Conservation (phyloP, 768 basidiomycete species). For the Lactifluus echinatus region DNA sequence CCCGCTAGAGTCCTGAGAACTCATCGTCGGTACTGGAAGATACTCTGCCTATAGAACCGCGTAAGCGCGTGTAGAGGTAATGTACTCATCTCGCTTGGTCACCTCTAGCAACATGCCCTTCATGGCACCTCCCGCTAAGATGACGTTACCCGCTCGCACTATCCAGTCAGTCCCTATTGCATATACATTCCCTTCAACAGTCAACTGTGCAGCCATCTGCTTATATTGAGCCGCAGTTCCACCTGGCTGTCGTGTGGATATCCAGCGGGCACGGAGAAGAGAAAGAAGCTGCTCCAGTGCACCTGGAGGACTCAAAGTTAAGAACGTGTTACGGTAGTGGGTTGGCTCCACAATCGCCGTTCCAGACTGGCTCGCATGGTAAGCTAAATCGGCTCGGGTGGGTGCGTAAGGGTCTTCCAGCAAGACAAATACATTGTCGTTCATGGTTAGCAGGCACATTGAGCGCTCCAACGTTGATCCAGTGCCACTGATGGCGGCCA, state of each 20-base stretch:
- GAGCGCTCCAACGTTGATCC: slow-evolving; percentile 51
- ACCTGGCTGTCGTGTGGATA: slow-evolving; percentile 39
- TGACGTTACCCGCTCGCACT: slow-evolving; percentile 71
- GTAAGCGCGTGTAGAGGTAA: neutral
- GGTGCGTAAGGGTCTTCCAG: slow-evolving; percentile 72
- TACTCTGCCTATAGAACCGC: slow-evolving; percentile 57
- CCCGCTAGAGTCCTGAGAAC: slow-evolving; percentile 53
- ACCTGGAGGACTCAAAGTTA: slow-evolving; percentile 65
- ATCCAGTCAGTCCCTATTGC: slow-evolving; percentile 76
- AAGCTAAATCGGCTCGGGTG: slow-evolving; percentile 51
- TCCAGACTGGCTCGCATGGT: slow-evolving; percentile 26
- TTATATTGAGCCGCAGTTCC: slow-evolving; percentile 37
- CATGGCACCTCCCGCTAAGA: slow-evolving; percentile 61
- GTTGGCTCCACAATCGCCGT: slow-evolving; percentile 27
- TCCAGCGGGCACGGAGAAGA: slow-evolving; percentile 71
- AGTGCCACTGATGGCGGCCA: slow-evolving; percentile 45
- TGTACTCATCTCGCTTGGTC: slow-evolving; percentile 13
- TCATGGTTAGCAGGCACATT: slow-evolving; percentile 72
- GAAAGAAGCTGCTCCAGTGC: slow-evolving; percentile 66
- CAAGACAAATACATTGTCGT: slow-evolving; percentile 70
- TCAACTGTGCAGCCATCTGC: slow-evolving; percentile 51
- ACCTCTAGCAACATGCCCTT: slow-evolving; percentile 87
- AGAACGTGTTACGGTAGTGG: slow-evolving; percentile 70
- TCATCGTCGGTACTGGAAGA: slow-evolving; percentile 63
- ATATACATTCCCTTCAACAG: slow-evolving; percentile 66